Percentiles rank a stretch among this genome's conserved stretches.
Conservation (phyloP, 768 basidiomycete species). For the Xerocomellus chrysenteron region DNA sequence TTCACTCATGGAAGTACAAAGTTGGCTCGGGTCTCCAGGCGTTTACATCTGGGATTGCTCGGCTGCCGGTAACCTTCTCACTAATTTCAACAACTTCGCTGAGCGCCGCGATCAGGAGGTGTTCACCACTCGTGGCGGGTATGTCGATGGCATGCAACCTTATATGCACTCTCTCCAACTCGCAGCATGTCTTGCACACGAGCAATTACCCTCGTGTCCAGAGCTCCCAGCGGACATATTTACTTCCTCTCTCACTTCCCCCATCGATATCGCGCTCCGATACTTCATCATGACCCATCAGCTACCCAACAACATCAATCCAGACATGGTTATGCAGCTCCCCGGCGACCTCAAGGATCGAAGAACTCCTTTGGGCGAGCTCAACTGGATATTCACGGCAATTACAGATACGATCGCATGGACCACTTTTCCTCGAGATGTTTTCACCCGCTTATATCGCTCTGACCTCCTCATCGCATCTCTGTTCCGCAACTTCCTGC, state of each 20-base stretch:
- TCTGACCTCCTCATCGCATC: slow-evolving; percentile 96
- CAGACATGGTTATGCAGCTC: slow-evolving; percentile 91
- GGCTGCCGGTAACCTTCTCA: slow-evolving; percentile 90
- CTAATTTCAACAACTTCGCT: slow-evolving; percentile 83
- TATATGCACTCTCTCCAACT: slow-evolving; percentile 90
- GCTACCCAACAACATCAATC: slow-evolving; percentile 73
- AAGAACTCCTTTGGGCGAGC: slow-evolving; percentile 92
- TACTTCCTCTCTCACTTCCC: slow-evolving; percentile 95
- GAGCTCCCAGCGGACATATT: slow-evolving; percentile 97
- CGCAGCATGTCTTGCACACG: slow-evolving; percentile 89
- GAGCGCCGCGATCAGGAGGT: slow-evolving; percentile 71
- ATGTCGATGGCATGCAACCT: slow-evolving; percentile 59
- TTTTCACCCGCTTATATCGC: slow-evolving; percentile 91
- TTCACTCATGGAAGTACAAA: slow-evolving; percentile 89
- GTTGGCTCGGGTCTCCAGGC: slow-evolving; percentile 90
- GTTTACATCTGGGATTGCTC: slow-evolving; percentile 99
- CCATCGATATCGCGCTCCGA: slow-evolving; percentile 95
- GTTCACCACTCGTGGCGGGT: slow-evolving; percentile 55
- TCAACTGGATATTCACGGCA: slow-evolving; percentile 99
- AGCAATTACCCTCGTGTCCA: slow-evolving; percentile 90
- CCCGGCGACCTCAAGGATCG: slow-evolving; percentile 97
- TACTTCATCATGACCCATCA: slow-evolving; percentile 91
- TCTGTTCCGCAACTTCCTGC: slow-evolving; percentile 93
- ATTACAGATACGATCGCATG: slow-evolving; percentile 99
- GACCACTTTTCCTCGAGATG: slow-evolving; percentile 92